Conservation (phyloP, 305 asterid species). For the Solanum hybrid region DNA sequence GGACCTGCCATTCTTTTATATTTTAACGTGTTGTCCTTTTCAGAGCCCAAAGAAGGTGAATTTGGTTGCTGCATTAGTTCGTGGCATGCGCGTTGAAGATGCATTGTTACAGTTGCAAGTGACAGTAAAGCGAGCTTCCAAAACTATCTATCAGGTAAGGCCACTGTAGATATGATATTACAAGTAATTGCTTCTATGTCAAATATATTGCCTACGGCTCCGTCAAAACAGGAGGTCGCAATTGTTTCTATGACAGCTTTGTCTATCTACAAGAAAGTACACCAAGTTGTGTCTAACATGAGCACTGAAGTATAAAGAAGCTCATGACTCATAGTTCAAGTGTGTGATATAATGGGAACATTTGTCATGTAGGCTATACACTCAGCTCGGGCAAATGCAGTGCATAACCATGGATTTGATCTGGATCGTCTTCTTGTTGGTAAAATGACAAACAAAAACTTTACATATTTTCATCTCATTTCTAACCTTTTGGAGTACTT, state of each 20-base stretch:
- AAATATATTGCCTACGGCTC: not conserved
- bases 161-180: not conserved
- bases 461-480: not conserved
- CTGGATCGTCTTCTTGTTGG: conserved; percentile 87
- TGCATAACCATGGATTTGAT: conserved; percentile 69
- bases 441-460: conserved; percentile 13
- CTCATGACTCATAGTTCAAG: not conserved
- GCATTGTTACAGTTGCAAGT: conserved; percentile 92
- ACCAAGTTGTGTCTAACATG: not conserved
- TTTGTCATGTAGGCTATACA: conserved; percentile 56
- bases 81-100: conserved; percentile 94
- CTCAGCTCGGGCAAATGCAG: conserved; percentile 90
- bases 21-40: not conserved
- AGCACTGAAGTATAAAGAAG: not conserved
- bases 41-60: conserved; percentile 91
- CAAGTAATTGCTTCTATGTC: not conserved
- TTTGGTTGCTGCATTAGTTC: conserved; percentile 80
- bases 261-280: not conserved
- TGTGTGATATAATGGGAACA: not conserved
- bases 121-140: conserved; percentile 77
- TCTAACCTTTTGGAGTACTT: not conserved
- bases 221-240: not conserved
- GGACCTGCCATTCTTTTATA: not conserved
- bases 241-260: not conserved
- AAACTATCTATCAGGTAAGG: conserved; percentile 74